Percentiles rank a stretch among this genome's conserved stretches.
Conservation (phyloP, 768 basidiomycete species). For the Tulasnella calospora region DNA sequence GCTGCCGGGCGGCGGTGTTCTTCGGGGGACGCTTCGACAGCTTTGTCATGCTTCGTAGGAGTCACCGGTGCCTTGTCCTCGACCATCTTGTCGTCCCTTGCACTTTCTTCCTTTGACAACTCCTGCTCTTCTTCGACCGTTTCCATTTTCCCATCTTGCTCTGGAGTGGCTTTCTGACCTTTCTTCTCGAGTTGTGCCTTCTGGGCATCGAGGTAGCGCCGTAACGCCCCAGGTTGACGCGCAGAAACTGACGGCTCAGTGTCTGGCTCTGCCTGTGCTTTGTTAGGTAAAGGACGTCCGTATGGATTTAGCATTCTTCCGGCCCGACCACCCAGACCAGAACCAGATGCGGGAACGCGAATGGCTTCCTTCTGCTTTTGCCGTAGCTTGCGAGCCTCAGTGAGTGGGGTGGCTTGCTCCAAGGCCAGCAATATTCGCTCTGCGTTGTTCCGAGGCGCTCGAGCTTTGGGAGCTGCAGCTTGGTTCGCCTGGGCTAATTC, state of each 20-base stretch:
- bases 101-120: background rate
- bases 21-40: constrained; percentile 10
- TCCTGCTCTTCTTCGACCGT: constrained; percentile 7
- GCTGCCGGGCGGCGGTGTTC: background rate
- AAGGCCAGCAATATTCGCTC: constrained; percentile 27
- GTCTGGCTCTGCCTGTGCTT: background rate
- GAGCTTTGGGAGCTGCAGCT: background rate
- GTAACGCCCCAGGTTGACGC: background rate
- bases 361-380: constrained; percentile 26
- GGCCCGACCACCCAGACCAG: background rate
- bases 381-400: constrained; percentile 27
- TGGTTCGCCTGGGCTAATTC: background rate
- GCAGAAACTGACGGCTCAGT: background rate
- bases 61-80: background rate
- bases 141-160: background rate
- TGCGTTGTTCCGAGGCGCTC: constrained; percentile 21
- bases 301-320: constrained; percentile 27
- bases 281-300: constrained; percentile 1
- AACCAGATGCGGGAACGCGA: constrained; percentile 13
- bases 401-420: constrained; percentile 28
- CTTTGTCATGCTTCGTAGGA: constrained; percentile 20
- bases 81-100: constrained; percentile 12
- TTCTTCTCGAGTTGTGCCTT: constrained; percentile 10
- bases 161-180: background rate
- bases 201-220: constrained; percentile 19